Conservation (phyloP, 2,329 filamentous ascomycete genomes). For the Talaromyces sp. region DNA sequence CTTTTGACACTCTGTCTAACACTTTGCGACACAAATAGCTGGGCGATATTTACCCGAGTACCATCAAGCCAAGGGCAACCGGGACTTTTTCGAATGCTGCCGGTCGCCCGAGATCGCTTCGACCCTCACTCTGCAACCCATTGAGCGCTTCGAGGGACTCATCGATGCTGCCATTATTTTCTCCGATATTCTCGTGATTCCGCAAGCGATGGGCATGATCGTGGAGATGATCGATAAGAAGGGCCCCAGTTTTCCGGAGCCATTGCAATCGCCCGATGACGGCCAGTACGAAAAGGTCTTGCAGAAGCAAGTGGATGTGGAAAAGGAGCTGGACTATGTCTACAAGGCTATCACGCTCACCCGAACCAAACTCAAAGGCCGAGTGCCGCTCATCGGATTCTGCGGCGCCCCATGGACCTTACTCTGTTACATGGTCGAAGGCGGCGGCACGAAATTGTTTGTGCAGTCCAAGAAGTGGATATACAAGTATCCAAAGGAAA, state of each 20-base stretch:
- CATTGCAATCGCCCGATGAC: slow-evolving; percentile 73
- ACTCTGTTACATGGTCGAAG: slow-evolving; percentile 98
- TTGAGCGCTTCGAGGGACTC: slow-evolving; percentile 84
- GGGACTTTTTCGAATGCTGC: slow-evolving; percentile 98
- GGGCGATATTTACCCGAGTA: slow-evolving; percentile 97
- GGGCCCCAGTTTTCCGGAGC: slow-evolving; percentile 87
- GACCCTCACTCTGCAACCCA: slow-evolving; percentile 86
- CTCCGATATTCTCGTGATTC: slow-evolving; percentile 95
- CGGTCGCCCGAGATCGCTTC: slow-evolving; percentile 88
- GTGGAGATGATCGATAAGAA: slow-evolving; percentile 98
- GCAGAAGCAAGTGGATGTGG: slow-evolving; percentile 73
- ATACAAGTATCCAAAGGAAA: slow-evolving; percentile 77
- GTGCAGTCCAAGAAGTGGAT: slow-evolving; percentile 94
- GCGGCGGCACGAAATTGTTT: slow-evolving; percentile 92
- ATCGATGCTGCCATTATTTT: slow-evolving; percentile 98
- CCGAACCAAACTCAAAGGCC: slow-evolving; percentile 75
- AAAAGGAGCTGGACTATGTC: slow-evolving; percentile 82
- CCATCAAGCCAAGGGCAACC: slow-evolving; percentile 82
- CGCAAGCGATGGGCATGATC: slow-evolving; percentile 96
- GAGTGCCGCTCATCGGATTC: slow-evolving; percentile 92
- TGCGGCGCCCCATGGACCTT: slow-evolving; percentile 96
- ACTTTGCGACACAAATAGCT: slow-evolving; percentile 50
- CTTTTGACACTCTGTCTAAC: slow-evolving; percentile 7
- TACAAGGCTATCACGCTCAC: slow-evolving; percentile 94
- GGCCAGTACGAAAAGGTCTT: slow-evolving; percentile 77